Evolutionary conservation across 169 alveolate genomes (phyloP).

Genomic region (Miamiensis avidus): DNA sequence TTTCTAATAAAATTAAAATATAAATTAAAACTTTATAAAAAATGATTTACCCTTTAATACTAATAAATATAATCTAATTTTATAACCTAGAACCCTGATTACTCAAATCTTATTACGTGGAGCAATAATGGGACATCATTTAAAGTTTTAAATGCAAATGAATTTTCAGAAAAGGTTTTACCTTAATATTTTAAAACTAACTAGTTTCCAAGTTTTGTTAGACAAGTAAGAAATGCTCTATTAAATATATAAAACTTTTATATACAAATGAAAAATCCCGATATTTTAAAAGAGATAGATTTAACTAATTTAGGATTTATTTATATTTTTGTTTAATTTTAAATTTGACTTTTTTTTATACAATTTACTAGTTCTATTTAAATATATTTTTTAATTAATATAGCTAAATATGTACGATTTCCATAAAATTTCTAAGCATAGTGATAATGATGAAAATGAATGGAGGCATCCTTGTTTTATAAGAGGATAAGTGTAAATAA

Average conservation of each 20-base stretch:
- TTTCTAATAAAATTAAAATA: too few species aligned
- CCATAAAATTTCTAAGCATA: background rate
- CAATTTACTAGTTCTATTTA: too few species aligned
- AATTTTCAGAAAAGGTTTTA: background rate
- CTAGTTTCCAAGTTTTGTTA: background rate
- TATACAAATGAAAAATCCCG: too few species aligned
- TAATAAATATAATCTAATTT: too few species aligned
- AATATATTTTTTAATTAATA: too few species aligned
- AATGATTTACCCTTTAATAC: too few species aligned
- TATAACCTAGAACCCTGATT: background rate
- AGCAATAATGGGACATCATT: background rate
- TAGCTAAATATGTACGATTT: background rate
- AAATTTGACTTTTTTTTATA: too few species aligned
- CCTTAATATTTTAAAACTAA: background rate
- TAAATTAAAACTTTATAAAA: too few species aligned
- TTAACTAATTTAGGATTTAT: too few species aligned
- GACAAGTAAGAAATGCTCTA: background rate
- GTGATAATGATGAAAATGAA: background rate
- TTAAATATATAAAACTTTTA: too few species aligned
- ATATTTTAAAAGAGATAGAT: too few species aligned
- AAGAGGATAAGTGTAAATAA: background rate
- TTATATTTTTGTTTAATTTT: too few species aligned
- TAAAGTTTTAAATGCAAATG: background rate
- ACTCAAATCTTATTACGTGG: background rate
- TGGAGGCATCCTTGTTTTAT: background rate